Evolutionary conservation across 805 yeast genomes (phyloP).

Genomic region (Saccharomycopsis fermentans): DNA sequence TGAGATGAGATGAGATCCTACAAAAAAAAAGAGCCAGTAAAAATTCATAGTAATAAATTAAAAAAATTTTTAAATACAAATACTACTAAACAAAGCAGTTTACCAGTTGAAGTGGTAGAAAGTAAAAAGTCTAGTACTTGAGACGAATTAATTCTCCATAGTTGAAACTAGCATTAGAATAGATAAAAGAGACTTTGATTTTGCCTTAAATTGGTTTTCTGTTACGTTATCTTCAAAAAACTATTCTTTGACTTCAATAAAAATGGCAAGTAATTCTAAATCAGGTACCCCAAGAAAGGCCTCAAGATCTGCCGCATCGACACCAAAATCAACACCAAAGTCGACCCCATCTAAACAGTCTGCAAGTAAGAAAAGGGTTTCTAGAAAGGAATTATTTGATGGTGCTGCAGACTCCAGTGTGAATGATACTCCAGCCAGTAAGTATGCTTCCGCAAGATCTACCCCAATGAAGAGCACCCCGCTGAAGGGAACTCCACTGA

Average conservation of each 20-base stretch:
- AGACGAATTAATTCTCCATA: too few species aligned
- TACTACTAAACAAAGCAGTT: too few species aligned
- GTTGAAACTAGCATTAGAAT: too few species aligned
- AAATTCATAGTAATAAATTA: background rate
- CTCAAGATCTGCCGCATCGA: background rate
- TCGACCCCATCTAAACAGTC: background rate
- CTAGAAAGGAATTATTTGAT: background rate
- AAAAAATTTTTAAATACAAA: background rate
- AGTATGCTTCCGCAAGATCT: conserved; percentile 1
- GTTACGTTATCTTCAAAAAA: background rate
- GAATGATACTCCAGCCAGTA: conserved; percentile 1
- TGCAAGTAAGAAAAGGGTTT: background rate
- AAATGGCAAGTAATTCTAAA: background rate
- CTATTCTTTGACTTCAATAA: background rate
- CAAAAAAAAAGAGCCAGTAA: background rate
- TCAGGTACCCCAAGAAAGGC: conserved; percentile 1
- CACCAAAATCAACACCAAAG: conserved; percentile 2
- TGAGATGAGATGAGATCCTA: conserved; percentile 3
- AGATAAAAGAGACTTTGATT: too few species aligned
- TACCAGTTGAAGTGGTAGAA: too few species aligned
- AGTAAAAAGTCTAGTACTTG: too few species aligned
- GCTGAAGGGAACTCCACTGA: conserved; percentile 15
- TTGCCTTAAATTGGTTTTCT: too few species aligned
- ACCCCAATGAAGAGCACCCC: conserved; percentile 20
- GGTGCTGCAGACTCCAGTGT: background rate